Base-by-base conservation (phyloP, 2,329 filamentous ascomycete genomes). In the Diplodia sapinea region DNA sequence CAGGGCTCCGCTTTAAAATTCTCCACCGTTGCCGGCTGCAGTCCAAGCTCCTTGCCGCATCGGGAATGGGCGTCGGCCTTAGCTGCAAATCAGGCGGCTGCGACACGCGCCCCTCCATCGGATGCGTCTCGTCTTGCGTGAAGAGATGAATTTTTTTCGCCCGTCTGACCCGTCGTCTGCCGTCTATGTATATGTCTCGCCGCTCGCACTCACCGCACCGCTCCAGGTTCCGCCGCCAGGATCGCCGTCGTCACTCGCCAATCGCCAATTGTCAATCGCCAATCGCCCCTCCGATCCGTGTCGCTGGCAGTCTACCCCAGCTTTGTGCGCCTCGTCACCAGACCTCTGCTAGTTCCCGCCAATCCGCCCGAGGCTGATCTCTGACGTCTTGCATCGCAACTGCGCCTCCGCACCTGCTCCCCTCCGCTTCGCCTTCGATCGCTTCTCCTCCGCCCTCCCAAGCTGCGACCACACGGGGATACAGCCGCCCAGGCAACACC, bases 41-140 rank as follows among this genome's bases (percentile, higher is more conserved):
- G 59, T 49, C 59, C 50, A 63, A 63, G 59, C 59, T 63, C 59
- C 59, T 63, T 63, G 59, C 59, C 59, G 17, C 5, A 26, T 23
- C 12, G n/a, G 59, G 59, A 29, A 63, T 63, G 59, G 59, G 47
- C 29, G 59, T 51, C 43, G 59, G 59, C 5, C 59, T 63, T 52
- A 31, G 59, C 59, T 26, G 59, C 59, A 63, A 63, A 63, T 63
- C 59, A 63, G 59, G 59, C 59, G 57, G 57, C 26, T 23, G 40
- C 57, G 4, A 38, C 20, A 26, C 29, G 56, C 57, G 57, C 26
- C 56, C 40, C 17, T 17, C 31, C 31, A 15, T 33, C 57, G 57
- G 40, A 61, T n/a, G 56, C 56, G 56, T 47, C 40, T 8, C 23
- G 26, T 3, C 40, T 8, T 33, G 40, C 2, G 57, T 17, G 40